phyloP scores from a whole-genome alignment of 2,329 filamentous ascomycete genomes.

The Aphanocladium album region DNA sequence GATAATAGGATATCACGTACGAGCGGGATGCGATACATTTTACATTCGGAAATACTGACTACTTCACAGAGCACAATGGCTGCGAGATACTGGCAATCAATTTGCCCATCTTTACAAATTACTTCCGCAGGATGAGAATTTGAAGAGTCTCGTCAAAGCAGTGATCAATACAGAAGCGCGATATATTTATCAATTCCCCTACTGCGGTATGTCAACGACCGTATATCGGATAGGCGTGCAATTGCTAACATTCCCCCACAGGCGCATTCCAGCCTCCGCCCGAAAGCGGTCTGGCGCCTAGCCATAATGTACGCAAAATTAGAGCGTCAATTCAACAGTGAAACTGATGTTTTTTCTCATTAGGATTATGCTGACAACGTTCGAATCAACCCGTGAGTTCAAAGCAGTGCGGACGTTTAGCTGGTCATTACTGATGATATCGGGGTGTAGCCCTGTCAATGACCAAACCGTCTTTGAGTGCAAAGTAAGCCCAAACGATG shows the following conservation, averaged over 20 bases:
- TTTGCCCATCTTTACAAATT: slow-evolving; percentile 64
- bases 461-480: slow-evolving; percentile 24
- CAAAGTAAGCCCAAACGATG: slow-evolving; percentile 43
- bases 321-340: neutral
- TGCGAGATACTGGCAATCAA: slow-evolving; percentile 76
- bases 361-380: slow-evolving; percentile 20
- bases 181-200: slow-evolving; percentile 64
- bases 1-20: slow-evolving; percentile 22
- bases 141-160: slow-evolving; percentile 64
- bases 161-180: slow-evolving; percentile 67
- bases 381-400: slow-evolving; percentile 21
- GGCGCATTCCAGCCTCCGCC: slow-evolving; percentile 85
- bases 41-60: neutral
- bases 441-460: slow-evolving; percentile 18
- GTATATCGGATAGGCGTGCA: neutral
- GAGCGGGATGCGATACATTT: neutral
- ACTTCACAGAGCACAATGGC: slow-evolving; percentile 49
- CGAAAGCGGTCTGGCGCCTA: slow-evolving; percentile 51
- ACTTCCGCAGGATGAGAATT: slow-evolving; percentile 49
- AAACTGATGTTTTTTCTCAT: neutral
- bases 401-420: neutral
- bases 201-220: slow-evolving; percentile 47
- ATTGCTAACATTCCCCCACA: slow-evolving; percentile 5
- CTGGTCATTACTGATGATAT: neutral
- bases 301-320: slow-evolving; percentile 18